Evolutionary conservation across 2,329 filamentous ascomycete genomes (phyloP).

Genomic region (Stagonosporopsis cucurbitacearum): DNA sequence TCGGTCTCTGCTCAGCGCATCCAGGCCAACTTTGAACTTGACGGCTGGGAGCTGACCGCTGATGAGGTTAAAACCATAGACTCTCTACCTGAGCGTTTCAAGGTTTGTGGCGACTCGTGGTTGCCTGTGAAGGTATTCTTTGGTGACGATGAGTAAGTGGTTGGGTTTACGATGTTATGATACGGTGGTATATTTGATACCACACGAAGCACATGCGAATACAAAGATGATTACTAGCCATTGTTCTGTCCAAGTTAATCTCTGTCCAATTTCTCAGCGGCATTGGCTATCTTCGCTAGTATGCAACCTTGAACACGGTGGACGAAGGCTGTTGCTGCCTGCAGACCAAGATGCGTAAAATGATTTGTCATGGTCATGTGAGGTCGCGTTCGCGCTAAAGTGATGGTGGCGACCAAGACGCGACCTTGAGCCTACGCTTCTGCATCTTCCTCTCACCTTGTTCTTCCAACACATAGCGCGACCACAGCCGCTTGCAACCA

Average conservation of each 20-base stretch:
- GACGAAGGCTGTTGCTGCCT: neutral
- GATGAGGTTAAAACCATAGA: conserved; percentile 75
- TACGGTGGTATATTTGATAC: too few species aligned
- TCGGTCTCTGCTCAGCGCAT: conserved; percentile 76
- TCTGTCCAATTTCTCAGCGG: too few species aligned
- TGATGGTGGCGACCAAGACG: conserved; percentile 1
- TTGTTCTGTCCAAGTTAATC: too few species aligned
- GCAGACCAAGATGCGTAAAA: neutral
- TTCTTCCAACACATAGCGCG: neutral
- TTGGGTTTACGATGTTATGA: conserved; percentile 21
- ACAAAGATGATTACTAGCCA: neutral
- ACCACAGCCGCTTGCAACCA: neutral
- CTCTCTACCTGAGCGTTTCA: conserved; percentile 76
- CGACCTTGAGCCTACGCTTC: conserved; percentile 4
- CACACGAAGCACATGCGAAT: conserved; percentile 10
- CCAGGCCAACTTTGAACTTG: conserved; percentile 73
- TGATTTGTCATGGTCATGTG: conserved; percentile 25
- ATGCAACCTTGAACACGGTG: neutral
- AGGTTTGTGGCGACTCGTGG: conserved; percentile 72
- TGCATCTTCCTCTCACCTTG: neutral
- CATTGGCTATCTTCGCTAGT: neutral
- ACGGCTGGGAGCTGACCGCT: conserved; percentile 74
- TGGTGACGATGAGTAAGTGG: conserved; percentile 73
- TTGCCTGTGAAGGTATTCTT: conserved; percentile 81
- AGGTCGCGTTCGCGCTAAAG: conserved; percentile 34